Base-by-base conservation (phyloP, 2,329 filamentous ascomycete genomes). In the Colletotrichum falcatum region DNA sequence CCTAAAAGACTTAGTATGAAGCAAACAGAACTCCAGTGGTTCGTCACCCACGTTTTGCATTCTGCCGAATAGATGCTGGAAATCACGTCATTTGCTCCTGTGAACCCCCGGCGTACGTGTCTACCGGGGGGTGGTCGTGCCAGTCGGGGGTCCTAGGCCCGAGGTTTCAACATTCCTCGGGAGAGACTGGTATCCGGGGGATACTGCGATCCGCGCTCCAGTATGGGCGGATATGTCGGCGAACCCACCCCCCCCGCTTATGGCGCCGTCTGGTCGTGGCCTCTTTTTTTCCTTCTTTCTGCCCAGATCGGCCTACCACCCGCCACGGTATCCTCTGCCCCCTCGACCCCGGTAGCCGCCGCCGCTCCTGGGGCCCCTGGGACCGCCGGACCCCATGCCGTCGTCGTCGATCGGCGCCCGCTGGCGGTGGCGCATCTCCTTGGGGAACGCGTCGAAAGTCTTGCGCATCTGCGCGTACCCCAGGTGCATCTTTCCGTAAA, bases 401-500 rank as follows among this genome's bases (percentile, higher is more conserved):
- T 81, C 79, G 12, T 82, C 76, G 35, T 86, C 86, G 65, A 88
- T 85, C 26, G 84, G 83, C 23, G 89, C 90, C 49, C 89, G 88
- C 58, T 87, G 85, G 35, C 93, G 85, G 1, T 91, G 91, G 78
- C 94, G 93, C 81, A 97, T 86, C 79, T 98, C 94, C 81, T 94
- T 94, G 61, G 92, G 92, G 73, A 99, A 90, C n/a, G 88, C 85
- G 66, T 97, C 94, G 77, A 90, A 94, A 3, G 94, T 96, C 86
- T 96, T 97, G 76, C 96, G 90, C 96, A 99, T 99, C 83, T 97
- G 94, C 20, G 96, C 96, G 79, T 98, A 99, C 0, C 96, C 96
- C 67, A 99, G 84, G 79, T 99, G 96, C 96, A 99, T 99, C 86
- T 99, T 99, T 28, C 96, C 96, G 81, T 98, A 98, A 79, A 99